Evolutionary conservation across 192 early-diverging fungal species (phyloP).

Genomic region (Backusella morwellensis): DNA sequence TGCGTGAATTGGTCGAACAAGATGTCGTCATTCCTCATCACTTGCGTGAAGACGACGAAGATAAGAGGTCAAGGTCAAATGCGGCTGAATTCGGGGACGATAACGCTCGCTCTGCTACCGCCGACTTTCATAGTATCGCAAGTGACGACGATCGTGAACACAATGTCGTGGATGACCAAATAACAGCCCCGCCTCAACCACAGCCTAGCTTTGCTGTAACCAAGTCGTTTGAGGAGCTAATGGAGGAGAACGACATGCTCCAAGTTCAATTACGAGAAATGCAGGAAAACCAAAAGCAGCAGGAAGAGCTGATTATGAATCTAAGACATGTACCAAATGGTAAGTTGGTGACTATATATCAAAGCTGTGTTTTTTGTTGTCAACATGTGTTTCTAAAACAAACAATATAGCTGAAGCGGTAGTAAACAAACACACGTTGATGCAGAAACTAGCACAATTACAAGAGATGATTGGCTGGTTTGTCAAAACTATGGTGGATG

Average conservation of each 20-base stretch:
- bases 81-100: conserved; percentile 43
- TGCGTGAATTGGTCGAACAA: conserved; percentile 9
- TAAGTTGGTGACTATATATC: not conserved
- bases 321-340: conserved; percentile 17
- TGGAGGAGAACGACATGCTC: conserved; percentile 41
- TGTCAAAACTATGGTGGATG: not conserved
- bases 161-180: conserved; percentile 29
- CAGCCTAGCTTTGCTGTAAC: conserved; percentile 38
- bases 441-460: conserved; percentile 6
- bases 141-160: conserved; percentile 13
- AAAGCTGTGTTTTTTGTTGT: not conserved
- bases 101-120: conserved; percentile 26
- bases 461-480: conserved; percentile 20
- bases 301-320: conserved; percentile 29
- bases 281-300: conserved; percentile 35
- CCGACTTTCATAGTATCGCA: conserved; percentile 23
- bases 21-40: not conserved
- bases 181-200: conserved; percentile 39
- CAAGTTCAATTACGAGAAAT: conserved; percentile 24
- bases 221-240: conserved; percentile 31
- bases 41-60: conserved; percentile 19
- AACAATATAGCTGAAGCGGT: not conserved
- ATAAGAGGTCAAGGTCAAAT: conserved; percentile 30
- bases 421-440: conserved; percentile 17
- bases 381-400: not conserved